A percentile compares a stretch with the other conserved stretches of the same genome.
These are phyloP conservation scores for Wakefieldia striispora DNA, from an alignment of 768 basidiomycete species.

Conservation along the genomic window DNA sequence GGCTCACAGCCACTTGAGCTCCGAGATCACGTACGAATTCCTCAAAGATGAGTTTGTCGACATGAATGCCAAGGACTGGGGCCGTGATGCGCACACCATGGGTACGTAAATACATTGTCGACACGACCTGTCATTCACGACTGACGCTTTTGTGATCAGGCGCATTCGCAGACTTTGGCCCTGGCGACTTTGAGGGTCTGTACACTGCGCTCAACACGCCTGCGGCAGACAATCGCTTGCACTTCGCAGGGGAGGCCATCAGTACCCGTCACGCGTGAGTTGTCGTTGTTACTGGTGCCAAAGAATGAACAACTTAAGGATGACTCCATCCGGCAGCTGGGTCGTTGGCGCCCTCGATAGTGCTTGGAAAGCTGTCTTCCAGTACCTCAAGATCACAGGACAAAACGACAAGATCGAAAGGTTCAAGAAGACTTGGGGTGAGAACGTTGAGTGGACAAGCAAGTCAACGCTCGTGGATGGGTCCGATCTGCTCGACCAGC, in stretches of 20 bases:
- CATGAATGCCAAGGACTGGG: slow-evolving; percentile 35
- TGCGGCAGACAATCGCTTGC: slow-evolving; percentile 20
- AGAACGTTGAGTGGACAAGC: slow-evolving; percentile 29
- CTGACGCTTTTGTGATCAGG: slow-evolving; percentile 22
- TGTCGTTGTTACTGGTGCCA: neutral
- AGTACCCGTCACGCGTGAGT: slow-evolving; percentile 17
- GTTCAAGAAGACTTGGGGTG: slow-evolving; percentile 32
- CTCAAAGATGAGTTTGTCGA: slow-evolving; percentile 23
- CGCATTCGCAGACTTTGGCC: slow-evolving; percentile 40
- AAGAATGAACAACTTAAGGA: slow-evolving; percentile 16
- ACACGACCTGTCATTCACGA: neutral
- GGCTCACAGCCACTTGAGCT: slow-evolving; percentile 10
- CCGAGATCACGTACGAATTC: slow-evolving; percentile 15
- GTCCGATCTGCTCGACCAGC: slow-evolving; percentile 8
- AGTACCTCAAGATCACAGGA: slow-evolving; percentile 18
- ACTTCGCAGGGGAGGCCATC: slow-evolving; percentile 16
- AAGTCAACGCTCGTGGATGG: neutral
- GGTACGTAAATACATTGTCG: slow-evolving; percentile 36
- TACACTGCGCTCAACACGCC: slow-evolving; percentile 33
- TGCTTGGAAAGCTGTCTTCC: slow-evolving; percentile 34
- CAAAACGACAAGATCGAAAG: slow-evolving; percentile 4
- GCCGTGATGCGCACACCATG: slow-evolving; percentile 29
- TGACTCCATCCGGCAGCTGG: slow-evolving; percentile 31
- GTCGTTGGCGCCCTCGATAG: slow-evolving; percentile 40
- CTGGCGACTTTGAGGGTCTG: slow-evolving; percentile 36